phyloP scores from a whole-genome alignment of 192 early-diverging fungal genomes.

The Coemansia sp. region DNA sequence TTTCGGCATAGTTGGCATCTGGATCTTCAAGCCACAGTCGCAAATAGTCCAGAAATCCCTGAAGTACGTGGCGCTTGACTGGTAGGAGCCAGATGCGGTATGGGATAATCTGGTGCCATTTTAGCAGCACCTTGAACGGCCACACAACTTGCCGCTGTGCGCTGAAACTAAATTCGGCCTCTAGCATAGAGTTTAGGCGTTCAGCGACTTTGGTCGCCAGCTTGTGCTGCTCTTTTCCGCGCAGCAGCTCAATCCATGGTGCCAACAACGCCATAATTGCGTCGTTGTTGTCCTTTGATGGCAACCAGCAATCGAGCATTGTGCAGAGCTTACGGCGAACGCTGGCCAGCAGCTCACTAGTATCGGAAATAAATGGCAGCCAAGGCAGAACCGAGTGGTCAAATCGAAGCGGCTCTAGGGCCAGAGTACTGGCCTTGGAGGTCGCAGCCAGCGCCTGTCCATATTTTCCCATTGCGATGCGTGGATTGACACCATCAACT shows the following conservation, averaged over 20 bases:
- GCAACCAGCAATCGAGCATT: conserved; percentile 29
- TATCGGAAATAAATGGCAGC: conserved; percentile 36
- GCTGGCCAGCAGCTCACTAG: conserved; percentile 19
- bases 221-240: conserved; percentile 20
- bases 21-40: conserved; percentile 34
- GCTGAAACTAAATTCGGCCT: conserved; percentile 19
- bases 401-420: conserved; percentile 16
- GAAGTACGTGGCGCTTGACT: conserved; percentile 11
- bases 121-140: conserved; percentile 35
- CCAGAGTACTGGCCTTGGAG: background rate
- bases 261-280: conserved; percentile 13
- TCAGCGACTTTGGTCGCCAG: conserved; percentile 15
- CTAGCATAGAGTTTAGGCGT: conserved; percentile 24
- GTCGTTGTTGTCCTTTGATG: conserved; percentile 25
- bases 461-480: conserved; percentile 12
- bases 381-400: conserved; percentile 36
- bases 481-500: conserved; percentile 21
- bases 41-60: conserved; percentile 25
- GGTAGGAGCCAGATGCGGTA: conserved; percentile 22
- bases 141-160: conserved; percentile 26
- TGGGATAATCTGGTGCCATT: conserved; percentile 35
- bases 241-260: conserved; percentile 37
- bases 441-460: background rate
- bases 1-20: conserved; percentile 36
- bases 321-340: conserved; percentile 44